These are phyloP conservation scores for Penicillium simplicissimum DNA, from an alignment of 495 filamentous ascomycete genomes.

Conservation along the genomic window DNA sequence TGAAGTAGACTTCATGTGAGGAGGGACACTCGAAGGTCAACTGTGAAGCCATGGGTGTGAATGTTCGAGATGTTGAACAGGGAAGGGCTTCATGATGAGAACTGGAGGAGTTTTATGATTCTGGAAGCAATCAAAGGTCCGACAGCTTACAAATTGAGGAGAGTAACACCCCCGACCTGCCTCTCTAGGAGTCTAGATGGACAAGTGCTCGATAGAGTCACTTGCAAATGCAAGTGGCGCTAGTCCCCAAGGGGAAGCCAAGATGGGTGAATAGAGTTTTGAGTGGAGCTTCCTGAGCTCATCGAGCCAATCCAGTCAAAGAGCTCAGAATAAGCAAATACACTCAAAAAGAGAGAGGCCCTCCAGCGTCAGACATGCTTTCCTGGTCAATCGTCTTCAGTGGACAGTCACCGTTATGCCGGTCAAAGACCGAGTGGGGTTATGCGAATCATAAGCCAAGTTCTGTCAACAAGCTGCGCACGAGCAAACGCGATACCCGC, in stretches of 20 bases:
- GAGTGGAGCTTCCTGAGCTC: background rate
- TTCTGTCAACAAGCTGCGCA: background rate
- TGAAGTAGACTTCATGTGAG: slow-evolving; percentile 13
- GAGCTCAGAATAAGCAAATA: background rate
- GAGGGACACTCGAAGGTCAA: slow-evolving; percentile 11
- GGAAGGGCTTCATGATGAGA: background rate
- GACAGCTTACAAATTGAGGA: background rate
- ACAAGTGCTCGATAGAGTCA: background rate
- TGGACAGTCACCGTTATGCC: background rate
- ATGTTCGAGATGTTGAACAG: background rate
- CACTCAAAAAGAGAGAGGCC: no score
- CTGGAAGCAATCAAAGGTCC: background rate
- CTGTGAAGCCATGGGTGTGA: slow-evolving; percentile 6
- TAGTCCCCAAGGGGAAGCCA: slow-evolving; percentile 1
- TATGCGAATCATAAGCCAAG: background rate
- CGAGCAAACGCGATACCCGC: background rate
- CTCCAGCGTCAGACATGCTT: background rate
- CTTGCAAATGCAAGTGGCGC: background rate
- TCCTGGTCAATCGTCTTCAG: background rate
- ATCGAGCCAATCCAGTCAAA: background rate
- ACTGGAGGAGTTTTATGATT: background rate
- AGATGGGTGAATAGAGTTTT: background rate
- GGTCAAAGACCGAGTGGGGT: background rate
- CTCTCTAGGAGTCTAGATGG: background rate
- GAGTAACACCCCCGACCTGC: background rate